Evolutionary conservation across 2,329 filamentous ascomycete species (phyloP), one percentile per base, ranked within the genome.

Genomic region (Penicillium frequentans): DNA sequence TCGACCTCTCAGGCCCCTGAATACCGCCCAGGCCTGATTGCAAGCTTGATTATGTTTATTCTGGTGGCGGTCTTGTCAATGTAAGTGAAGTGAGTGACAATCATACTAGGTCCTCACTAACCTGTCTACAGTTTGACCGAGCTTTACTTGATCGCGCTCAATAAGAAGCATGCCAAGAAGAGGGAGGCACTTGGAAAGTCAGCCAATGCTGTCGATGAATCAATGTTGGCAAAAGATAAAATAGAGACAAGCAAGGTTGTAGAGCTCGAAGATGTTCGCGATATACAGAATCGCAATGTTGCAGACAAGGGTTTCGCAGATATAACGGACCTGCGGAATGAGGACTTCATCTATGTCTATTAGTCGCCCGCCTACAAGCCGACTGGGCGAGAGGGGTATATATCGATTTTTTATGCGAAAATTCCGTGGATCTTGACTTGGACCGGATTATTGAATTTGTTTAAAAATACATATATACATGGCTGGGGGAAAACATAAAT

Each of bases 1-100:
- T 72, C 68, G 11, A 60, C 70, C 2, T 60, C 69, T 1, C 68
- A 75, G 8, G 73, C 71, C 10, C 73, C 72, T 0, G 54, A 68
- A 3, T 75, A 75, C 48, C 67, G 70, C 5, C 65, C 68, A 0
- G 73, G 73, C 3, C 56, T 74, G 6, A 73, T 74, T 47, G 59
- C 68, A 1, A 73, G 69, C 37, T 56, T 74, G 1, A 63, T 68
- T n/a, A 68, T 75, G 66, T 75, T 75, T 49, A 57, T 70, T 5
- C 52, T 71, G 1, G 69, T 73, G 2, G 70, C 55, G 0, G 49
- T 68, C 1, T 60, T 73, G 27, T 55, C 69, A 8, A 51, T 71
- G 62, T 68, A 63, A 47, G 48, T 35, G 4, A 14, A 21, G 14
- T 19, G 9, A 27, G n/a, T 19, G 16, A 27, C 2, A 5, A 13